Conservation (phyloP, 1,139 yeast genomes). For the Yamadazyma spencermartinsiae region DNA sequence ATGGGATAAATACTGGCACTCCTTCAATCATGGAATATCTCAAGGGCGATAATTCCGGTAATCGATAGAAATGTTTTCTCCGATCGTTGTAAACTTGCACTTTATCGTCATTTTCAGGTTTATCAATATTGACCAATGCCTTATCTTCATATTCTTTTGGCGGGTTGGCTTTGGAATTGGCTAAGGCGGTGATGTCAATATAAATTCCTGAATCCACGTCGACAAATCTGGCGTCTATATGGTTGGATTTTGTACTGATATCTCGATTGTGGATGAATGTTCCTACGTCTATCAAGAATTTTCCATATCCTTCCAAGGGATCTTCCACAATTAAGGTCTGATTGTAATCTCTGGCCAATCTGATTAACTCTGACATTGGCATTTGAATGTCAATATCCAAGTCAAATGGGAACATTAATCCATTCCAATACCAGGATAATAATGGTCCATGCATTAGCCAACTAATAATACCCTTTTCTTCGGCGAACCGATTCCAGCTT, state of each 20-base stretch:
- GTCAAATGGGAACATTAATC: constrained; percentile 39
- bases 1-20: constrained; percentile 33
- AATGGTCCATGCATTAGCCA: constrained; percentile 57
- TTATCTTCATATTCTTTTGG: constrained; percentile 23
- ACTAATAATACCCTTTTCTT: constrained; percentile 38
- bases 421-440: constrained; percentile 43
- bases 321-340: constrained; percentile 36
- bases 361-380: constrained; percentile 34
- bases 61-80: constrained; percentile 32
- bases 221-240: constrained; percentile 42
- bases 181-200: constrained; percentile 41
- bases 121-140: constrained; percentile 12
- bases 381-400: constrained; percentile 39
- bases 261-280: constrained; percentile 35
- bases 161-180: constrained; percentile 26
- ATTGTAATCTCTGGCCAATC: constrained; percentile 34
- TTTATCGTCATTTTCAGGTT: constrained; percentile 12
- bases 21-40: constrained; percentile 34
- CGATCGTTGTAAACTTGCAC: constrained; percentile 31
- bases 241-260: constrained; percentile 29
- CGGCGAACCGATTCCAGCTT: constrained; percentile 37
- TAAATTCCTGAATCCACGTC: constrained; percentile 43
- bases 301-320: constrained; percentile 31
- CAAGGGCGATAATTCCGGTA: constrained; percentile 35
- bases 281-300: constrained; percentile 35